Evolutionary conservation across 495 filamentous ascomycete genomes (phyloP).

Genomic region (Aspergillus bertholletiae): DNA sequence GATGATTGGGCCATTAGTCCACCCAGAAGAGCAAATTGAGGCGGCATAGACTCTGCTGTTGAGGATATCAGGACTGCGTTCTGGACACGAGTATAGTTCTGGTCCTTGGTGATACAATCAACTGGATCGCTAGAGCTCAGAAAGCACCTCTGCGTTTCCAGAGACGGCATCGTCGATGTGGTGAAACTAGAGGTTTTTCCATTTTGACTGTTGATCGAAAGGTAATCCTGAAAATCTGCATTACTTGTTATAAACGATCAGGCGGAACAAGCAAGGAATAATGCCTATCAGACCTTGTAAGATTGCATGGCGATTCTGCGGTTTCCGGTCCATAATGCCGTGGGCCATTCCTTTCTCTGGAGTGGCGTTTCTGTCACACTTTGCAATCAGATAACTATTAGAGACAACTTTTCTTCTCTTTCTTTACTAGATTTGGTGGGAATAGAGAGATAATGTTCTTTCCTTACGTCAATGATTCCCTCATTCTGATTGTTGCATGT

Average conservation of each 20-base stretch:
- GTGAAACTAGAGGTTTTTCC: neutral
- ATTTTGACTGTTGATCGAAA: neutral
- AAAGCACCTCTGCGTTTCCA: neutral
- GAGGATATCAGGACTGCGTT: slow-evolving; percentile 18
- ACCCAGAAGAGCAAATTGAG: slow-evolving; percentile 21
- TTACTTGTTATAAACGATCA: neutral
- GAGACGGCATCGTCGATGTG: neutral
- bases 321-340: neutral
- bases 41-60: slow-evolving; percentile 13
- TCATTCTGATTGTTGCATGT: neutral
- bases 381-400: no score
- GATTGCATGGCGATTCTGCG: neutral
- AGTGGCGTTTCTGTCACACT: neutral
- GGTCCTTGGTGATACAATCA: neutral
- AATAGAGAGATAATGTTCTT: neutral
- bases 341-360: neutral
- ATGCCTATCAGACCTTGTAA: neutral
- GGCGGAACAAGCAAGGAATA: neutral
- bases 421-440: neutral
- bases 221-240: neutral
- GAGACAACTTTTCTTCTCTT: neutral
- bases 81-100: slow-evolving; percentile 16
- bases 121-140: neutral
- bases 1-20: slow-evolving; percentile 6
- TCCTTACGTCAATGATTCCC: neutral